These are phyloP conservation scores for Exophiala calicioides DNA, from an alignment of 2,329 filamentous ascomycete genomes.

Conservation along the genomic window DNA sequence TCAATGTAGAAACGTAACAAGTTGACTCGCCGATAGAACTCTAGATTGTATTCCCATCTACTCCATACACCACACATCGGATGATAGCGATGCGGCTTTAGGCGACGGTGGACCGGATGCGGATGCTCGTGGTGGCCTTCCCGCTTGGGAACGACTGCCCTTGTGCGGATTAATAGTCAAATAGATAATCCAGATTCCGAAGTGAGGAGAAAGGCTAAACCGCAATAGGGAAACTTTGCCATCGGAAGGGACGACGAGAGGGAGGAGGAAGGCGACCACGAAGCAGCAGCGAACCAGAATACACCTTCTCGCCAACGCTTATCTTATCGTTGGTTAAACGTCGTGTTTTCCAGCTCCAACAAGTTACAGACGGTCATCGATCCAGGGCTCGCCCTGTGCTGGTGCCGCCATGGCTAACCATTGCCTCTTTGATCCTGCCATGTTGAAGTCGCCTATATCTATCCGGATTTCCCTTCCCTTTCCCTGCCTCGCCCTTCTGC, in stretches of 20 bases:
- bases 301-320: conserved; percentile 14
- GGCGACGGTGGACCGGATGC: not conserved
- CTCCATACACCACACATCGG: no score
- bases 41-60: not conserved
- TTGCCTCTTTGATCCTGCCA: conserved; percentile 19
- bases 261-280: conserved; percentile 27
- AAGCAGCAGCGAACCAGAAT: conserved; percentile 16
- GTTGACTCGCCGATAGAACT: no score
- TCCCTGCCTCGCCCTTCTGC: conserved; percentile 2
- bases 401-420: conserved; percentile 1
- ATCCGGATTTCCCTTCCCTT: conserved; percentile 1
- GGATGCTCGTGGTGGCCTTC: conserved; percentile 21
- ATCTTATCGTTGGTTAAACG: conserved; percentile 19
- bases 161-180: not conserved
- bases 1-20: no score
- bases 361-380: not conserved
- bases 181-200: not conserved
- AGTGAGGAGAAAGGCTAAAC: conserved; percentile 19
- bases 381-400: not conserved
- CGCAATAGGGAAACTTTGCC: conserved; percentile 20
- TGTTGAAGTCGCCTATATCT: conserved; percentile 4
- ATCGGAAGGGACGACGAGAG: conserved; percentile 6
- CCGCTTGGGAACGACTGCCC: conserved; percentile 1
- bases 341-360: no score
- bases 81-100: not conserved